phyloP scores from a whole-genome alignment of 345 rosid genomes.

The Citrus medica region DNA sequence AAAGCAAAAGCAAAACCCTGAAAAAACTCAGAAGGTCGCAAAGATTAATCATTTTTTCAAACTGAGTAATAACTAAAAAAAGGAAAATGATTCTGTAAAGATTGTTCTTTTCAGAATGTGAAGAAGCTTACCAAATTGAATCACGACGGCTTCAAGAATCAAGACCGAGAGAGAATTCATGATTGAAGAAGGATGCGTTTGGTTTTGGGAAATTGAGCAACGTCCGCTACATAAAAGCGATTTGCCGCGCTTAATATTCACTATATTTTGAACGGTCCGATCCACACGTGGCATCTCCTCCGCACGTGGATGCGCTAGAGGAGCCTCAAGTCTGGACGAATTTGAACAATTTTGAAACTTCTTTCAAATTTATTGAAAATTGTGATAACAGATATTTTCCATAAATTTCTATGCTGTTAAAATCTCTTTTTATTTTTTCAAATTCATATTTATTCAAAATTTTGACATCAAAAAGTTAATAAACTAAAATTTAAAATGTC shows the following conservation, averaged over 20 bases:
- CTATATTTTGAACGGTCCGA: background rate
- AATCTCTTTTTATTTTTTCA: background rate
- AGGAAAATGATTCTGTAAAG: no score
- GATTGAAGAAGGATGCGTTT: background rate
- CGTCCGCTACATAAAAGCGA: background rate
- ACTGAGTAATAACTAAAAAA: no score
- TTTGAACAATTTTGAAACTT: no score
- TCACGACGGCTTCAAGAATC: background rate
- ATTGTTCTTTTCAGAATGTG: no score
- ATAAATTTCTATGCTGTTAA: background rate
- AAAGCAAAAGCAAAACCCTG: no score
- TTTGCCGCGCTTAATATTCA: background rate
- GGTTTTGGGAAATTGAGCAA: background rate
- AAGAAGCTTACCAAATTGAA: no score
- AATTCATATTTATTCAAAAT: no score
- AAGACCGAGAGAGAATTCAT: background rate
- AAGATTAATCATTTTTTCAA: no score
- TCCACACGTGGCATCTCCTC: background rate
- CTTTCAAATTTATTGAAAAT: no score
- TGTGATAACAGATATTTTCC: background rate
- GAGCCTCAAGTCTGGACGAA: no score
- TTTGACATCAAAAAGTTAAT: no score
- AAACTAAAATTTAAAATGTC: background rate
- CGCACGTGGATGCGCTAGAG: background rate
- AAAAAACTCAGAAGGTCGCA: no score